A percentile compares a stretch with the other conserved stretches of the same genome.
These are phyloP conservation scores for Decorospora gaudefroyi DNA, from an alignment of 2,329 filamentous ascomycete species.

Conservation along the genomic window DNA sequence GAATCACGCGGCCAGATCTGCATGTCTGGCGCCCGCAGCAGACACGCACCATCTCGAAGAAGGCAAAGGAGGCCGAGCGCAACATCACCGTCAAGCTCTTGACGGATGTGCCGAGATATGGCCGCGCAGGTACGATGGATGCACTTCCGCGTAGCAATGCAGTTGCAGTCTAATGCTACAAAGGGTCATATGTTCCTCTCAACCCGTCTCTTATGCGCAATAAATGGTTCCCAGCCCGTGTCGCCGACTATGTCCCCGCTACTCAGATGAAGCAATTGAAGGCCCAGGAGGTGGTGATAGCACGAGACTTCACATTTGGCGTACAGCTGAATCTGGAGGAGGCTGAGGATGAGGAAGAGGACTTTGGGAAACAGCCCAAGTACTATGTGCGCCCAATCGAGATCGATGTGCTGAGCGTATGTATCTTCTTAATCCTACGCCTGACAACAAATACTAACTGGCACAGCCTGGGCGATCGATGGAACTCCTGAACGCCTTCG, in stretches of 20 bases:
- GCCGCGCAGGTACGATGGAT: slow-evolving; percentile 44
- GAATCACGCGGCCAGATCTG: slow-evolving; percentile 38
- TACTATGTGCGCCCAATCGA: slow-evolving; percentile 47
- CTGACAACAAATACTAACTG: slow-evolving; percentile 24
- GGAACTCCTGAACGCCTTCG: slow-evolving; percentile 55
- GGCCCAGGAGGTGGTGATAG: slow-evolving; percentile 50
- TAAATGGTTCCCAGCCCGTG: slow-evolving; percentile 56
- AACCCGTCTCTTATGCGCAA: slow-evolving; percentile 61
- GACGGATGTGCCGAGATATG: slow-evolving; percentile 59
- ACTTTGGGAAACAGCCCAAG: slow-evolving; percentile 20
- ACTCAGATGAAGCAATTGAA: slow-evolving; percentile 53
- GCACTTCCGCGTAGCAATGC: no score
- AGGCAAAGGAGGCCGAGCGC: slow-evolving; percentile 49
- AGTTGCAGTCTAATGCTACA: slow-evolving; percentile 27
- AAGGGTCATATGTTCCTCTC: slow-evolving; percentile 59
- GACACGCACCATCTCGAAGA: slow-evolving; percentile 53
- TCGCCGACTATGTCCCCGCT: slow-evolving; percentile 58
- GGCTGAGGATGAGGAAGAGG: slow-evolving; percentile 30
- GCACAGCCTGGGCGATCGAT: slow-evolving; percentile 50
- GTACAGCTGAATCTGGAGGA: slow-evolving; percentile 39
- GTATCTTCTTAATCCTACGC: slow-evolving; percentile 6
- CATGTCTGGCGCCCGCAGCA: slow-evolving; percentile 43
- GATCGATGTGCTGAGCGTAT: slow-evolving; percentile 49
- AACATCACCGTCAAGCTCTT: slow-evolving; percentile 57
- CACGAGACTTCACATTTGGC: slow-evolving; percentile 55